Base-by-base conservation (phyloP, 441 rosid species). In the Pelargonium fulgidum region DNA sequence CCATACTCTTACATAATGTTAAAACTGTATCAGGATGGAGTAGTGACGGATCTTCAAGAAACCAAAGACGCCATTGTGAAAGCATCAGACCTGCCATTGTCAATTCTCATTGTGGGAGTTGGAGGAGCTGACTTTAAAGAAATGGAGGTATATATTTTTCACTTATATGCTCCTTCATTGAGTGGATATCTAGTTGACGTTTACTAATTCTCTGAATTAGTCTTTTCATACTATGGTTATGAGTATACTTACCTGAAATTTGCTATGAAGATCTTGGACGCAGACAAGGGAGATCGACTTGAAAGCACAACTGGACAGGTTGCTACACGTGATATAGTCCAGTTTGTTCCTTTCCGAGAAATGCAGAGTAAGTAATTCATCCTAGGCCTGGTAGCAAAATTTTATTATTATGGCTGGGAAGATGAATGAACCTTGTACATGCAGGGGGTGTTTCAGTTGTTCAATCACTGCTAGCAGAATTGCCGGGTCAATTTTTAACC, bases 71-170 rank as follows among this genome's bases (percentile, higher is more conserved):
- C 96, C 64, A 70, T 93, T 11, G 98, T 93, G 73, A 86, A 86
- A 78, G 98, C 97, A 68, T 93, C 97, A 10, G 94, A 90, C 80
- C 87, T 93, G 10, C 98, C 98, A 4, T 68, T 93, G 66, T 93
- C 98, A 45, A 89, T 89, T 79, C 89, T 92, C 58, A 89, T 92
- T 29, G 92, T 90, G 68, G 98, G 98, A 68, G 96, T 90, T 17
- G 98, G 98, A 78, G 98, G 96, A 80, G 98, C 96, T 12, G 98
- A 92, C 79, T 92, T 87, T 72, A 92, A 87, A 82, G 95, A 90
- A 83, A 92, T 92, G 98, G 95, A 92, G 98, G 96, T 92, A 82
- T 26, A 47, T 58, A 65, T 16, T 29, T 3, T 65, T 44, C 39
- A 5, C 45, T 26, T 70, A 33, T 54, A 13, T 13, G 12, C 52